phyloP scores from a whole-genome alignment of 2,329 filamentous ascomycete genomes.

The Coniochaeta sp. region DNA sequence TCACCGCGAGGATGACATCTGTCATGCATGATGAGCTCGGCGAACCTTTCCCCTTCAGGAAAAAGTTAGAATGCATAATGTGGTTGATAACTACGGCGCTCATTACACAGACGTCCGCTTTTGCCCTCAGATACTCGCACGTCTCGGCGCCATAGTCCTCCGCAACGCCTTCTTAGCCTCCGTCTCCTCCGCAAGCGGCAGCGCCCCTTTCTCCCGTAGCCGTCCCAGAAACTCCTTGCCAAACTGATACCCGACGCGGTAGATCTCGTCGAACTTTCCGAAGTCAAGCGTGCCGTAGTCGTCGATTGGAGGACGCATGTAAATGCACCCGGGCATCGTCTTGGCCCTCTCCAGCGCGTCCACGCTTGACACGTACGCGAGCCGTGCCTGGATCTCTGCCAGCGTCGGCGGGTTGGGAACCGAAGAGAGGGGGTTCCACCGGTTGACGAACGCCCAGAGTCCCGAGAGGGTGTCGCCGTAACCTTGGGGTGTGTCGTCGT shows the following conservation, averaged over 20 bases:
- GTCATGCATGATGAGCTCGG: no score
- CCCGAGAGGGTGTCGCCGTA: constrained; percentile 94
- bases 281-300: constrained; percentile 92
- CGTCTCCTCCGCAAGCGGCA: constrained; percentile 64
- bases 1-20: constrained; percentile 1
- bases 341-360: constrained; percentile 94
- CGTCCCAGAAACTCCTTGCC: constrained; percentile 73
- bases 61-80: no score
- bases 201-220: constrained; percentile 69
- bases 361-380: constrained; percentile 92
- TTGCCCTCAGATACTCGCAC: constrained; percentile 62
- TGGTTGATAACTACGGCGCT: no score
- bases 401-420: constrained; percentile 89
- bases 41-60: background rate
- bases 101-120: no score
- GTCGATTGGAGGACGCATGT: constrained; percentile 94
- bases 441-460: constrained; percentile 88
- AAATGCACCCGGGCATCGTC: constrained; percentile 81
- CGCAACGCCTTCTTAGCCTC: constrained; percentile 71
- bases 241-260: constrained; percentile 78
- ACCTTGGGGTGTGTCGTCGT: constrained; percentile 84
- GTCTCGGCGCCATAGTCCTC: constrained; percentile 70
- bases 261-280: constrained; percentile 96
- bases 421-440: constrained; percentile 92
- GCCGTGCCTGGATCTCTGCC: constrained; percentile 87